A percentile compares a stretch with the other conserved stretches of the same genome.
Conservation (phyloP, 495 filamentous ascomycete species). For the Tetracladium marchalianum region DNA sequence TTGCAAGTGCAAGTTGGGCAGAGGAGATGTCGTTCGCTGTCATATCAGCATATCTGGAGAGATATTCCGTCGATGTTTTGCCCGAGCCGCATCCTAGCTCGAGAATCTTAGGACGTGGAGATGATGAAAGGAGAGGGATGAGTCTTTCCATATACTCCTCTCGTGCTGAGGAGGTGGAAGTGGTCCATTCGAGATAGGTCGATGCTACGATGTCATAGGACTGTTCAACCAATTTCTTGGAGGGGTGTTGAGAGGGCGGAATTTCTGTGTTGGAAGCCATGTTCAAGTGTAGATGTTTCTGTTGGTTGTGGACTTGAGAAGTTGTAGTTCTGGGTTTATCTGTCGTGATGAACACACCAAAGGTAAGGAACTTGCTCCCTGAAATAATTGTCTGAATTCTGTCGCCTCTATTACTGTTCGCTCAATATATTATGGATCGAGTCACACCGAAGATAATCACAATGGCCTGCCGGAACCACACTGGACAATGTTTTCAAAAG, state of each 20-base stretch:
- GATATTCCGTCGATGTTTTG: slow-evolving; percentile 24
- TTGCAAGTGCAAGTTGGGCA: slow-evolving; percentile 27
- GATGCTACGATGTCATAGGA: slow-evolving; percentile 32
- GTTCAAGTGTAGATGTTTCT: too few species aligned
- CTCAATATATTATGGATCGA: too few species aligned
- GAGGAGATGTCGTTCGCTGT: slow-evolving; percentile 32
- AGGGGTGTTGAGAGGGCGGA: slow-evolving; percentile 3
- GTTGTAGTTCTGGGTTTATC: too few species aligned
- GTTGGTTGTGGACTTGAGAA: too few species aligned
- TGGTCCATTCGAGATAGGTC: slow-evolving; percentile 30
- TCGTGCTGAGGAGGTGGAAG: slow-evolving; percentile 18
- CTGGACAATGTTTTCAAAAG: too few species aligned
- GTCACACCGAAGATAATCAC: too few species aligned
- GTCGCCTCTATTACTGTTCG: too few species aligned
- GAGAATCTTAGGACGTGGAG: slow-evolving; percentile 14
- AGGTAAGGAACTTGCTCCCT: too few species aligned
- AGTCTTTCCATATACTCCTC: slow-evolving; percentile 23
- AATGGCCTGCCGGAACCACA: too few species aligned
- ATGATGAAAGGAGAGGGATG: slow-evolving; percentile 14
- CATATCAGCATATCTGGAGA: slow-evolving; percentile 16
- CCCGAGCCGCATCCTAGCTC: slow-evolving; percentile 35
- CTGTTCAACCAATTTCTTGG: slow-evolving; percentile 10
- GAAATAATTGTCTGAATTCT: too few species aligned
- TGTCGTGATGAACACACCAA: too few species aligned
- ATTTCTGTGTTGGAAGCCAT: too few species aligned